A percentile compares a stretch with the other conserved stretches of the same genome.
phyloP scores from a whole-genome alignment of 768 basidiomycete species.

The Tubosaeta sp. region DNA sequence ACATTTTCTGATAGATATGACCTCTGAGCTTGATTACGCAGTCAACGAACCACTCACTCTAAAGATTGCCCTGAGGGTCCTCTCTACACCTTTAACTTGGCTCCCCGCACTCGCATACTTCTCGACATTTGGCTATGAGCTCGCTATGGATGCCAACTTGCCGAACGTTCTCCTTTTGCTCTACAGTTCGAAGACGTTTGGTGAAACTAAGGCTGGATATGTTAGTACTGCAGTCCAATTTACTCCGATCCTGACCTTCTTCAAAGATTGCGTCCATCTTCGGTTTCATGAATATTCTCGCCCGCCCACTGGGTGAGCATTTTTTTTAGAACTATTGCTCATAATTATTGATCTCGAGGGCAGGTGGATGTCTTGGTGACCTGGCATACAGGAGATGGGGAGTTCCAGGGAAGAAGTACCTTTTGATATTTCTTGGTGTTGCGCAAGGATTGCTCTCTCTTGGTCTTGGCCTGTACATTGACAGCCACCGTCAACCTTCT shows the following conservation, averaged over 20 bases:
- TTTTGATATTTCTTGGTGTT: conserved; percentile 40
- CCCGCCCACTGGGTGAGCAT: conserved; percentile 39
- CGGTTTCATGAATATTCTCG: conserved; percentile 50
- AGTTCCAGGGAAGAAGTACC: conserved; percentile 44
- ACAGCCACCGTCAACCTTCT: conserved; percentile 16
- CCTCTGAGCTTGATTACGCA: conserved; percentile 39
- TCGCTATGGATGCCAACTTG: conserved; percentile 52
- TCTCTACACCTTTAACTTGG: conserved; percentile 47
- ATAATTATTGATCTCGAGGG: neutral
- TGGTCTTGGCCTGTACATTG: conserved; percentile 44
- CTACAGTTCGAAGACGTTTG: conserved; percentile 37
- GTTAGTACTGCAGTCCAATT: conserved; percentile 30
- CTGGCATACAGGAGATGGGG: conserved; percentile 40
- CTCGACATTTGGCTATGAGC: conserved; percentile 55
- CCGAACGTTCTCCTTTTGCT: conserved; percentile 40
- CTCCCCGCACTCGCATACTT: conserved; percentile 50
- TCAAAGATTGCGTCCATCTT: conserved; percentile 27
- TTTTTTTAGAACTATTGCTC: neutral
- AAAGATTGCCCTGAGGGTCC: conserved; percentile 29
- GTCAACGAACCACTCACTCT: conserved; percentile 44
- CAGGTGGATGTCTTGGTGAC: conserved; percentile 46
- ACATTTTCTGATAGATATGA: conserved; percentile 10
- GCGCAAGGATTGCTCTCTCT: conserved; percentile 42
- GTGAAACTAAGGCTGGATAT: conserved; percentile 54
- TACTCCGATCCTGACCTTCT: neutral